Percentiles rank a stretch among this genome's conserved stretches.
Evolutionary conservation across 2,329 filamentous ascomycete species (phyloP).

Genomic region (Colletotrichum ledebouriae): DNA sequence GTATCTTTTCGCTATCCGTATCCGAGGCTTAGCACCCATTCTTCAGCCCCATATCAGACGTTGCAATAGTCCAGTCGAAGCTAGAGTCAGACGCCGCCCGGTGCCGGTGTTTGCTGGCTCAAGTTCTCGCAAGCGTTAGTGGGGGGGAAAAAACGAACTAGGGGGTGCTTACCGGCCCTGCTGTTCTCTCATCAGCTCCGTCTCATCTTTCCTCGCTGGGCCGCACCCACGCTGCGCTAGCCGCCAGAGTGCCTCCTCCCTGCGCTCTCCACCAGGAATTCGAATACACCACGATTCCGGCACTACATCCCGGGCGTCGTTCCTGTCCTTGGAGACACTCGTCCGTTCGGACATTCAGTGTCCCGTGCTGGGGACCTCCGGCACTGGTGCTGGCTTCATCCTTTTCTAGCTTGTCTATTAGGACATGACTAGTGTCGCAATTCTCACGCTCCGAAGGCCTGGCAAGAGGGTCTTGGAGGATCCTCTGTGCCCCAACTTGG

Average conservation of each 20-base stretch:
- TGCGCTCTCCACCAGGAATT: constrained; percentile 8
- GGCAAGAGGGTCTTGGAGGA: constrained; percentile 25
- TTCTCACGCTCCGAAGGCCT: constrained; percentile 7
- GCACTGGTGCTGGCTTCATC: constrained; percentile 13
- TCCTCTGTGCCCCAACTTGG: constrained; percentile 1
- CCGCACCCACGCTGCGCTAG: constrained; percentile 27
- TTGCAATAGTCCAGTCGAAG: not conserved
- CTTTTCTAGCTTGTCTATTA: constrained; percentile 3
- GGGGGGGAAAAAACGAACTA: not conserved
- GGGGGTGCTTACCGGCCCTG: not conserved
- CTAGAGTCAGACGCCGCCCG: not conserved
- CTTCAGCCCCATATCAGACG: not conserved
- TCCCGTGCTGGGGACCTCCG: constrained; percentile 17
- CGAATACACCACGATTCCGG: constrained; percentile 11
- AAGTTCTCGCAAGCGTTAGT: constrained; percentile 11
- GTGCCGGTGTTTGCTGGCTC: not conserved
- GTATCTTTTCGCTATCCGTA: not conserved
- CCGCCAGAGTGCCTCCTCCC: constrained; percentile 9
- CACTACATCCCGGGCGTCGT: constrained; percentile 11
- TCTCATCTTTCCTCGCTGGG: constrained; percentile 35
- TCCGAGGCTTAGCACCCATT: not conserved
- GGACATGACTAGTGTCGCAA: constrained; percentile 1
- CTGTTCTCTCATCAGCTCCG: constrained; percentile 38
- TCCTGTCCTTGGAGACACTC: constrained; percentile 10
- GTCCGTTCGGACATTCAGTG: constrained; percentile 12